Conservation (phyloP, 139 green algal genomes). For the Tetraselmis striata region DNA sequence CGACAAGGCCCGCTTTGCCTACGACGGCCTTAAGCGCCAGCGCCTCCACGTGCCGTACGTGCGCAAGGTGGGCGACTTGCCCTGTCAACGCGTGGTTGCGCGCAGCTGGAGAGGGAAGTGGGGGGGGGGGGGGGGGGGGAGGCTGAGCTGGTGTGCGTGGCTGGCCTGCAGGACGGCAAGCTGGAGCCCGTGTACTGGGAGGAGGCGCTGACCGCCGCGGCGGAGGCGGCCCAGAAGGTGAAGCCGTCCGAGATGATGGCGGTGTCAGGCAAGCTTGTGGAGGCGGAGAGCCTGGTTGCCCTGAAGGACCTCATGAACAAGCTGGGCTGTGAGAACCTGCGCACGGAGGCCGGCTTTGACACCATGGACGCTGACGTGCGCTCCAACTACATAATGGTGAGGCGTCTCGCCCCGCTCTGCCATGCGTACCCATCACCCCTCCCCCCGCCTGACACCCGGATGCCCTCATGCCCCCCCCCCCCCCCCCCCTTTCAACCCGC, state of each 20-base stretch:
- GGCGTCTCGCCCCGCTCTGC: too few relatives aligned
- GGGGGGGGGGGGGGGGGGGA: constrained; percentile 45
- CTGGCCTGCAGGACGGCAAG: neutral
- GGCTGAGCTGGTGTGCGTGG: too few relatives aligned
- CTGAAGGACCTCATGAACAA: constrained; percentile 71
- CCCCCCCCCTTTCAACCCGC: too few relatives aligned
- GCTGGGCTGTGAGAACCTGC: constrained; percentile 67
- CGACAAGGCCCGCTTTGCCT: constrained; percentile 95
- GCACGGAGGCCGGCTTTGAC: constrained; percentile 43
- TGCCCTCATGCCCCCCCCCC: too few relatives aligned
- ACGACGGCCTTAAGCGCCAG: constrained; percentile 91
- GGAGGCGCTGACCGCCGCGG: constrained; percentile 60
- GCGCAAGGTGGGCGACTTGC: neutral
- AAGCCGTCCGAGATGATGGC: constrained; percentile 68
- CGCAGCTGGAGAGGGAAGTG: too few relatives aligned
- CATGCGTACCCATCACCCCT: too few relatives aligned
- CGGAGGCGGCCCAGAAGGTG: constrained; percentile 32
- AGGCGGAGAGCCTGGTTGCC: constrained; percentile 88
- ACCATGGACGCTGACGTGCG: constrained; percentile 72
- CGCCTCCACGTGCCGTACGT: constrained; percentile 67
- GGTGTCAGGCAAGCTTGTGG: constrained; percentile 75
- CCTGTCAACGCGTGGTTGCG: too few relatives aligned
- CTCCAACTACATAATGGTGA: constrained; percentile 76
- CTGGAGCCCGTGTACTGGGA: constrained; percentile 27
- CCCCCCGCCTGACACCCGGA: too few relatives aligned